phyloP scores from a whole-genome alignment of 192 early-diverging fungal genomes.

The Phlyctochytrium bullatum region DNA sequence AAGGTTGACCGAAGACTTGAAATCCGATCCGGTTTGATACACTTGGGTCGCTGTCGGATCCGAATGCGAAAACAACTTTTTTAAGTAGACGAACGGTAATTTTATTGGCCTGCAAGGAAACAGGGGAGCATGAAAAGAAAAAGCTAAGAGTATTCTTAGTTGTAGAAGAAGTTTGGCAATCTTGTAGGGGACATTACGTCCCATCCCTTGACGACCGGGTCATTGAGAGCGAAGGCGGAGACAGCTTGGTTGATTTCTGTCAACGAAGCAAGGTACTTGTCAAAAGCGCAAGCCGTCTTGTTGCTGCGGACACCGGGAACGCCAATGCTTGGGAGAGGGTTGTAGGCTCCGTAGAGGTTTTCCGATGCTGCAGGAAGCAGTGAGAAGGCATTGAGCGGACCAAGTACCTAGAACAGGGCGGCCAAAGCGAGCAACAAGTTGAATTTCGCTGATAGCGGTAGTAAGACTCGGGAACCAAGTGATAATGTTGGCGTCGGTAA shows the following conservation, averaged over 20 bases:
- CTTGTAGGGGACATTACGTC: background rate
- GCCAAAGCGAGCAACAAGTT: background rate
- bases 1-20: no score
- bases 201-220: background rate
- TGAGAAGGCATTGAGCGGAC: background rate
- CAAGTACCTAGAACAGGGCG: background rate
- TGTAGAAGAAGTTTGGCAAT: background rate
- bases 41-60: no score
- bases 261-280: background rate
- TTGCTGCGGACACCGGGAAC: background rate
- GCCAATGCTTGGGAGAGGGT: background rate
- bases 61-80: no score
- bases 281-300: background rate
- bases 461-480: background rate
- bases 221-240: background rate
- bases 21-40: no score
- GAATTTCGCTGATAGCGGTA: background rate
- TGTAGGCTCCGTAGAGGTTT: background rate
- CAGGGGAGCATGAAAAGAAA: background rate
- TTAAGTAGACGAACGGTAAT: no score
- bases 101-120: no score
- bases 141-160: background rate
- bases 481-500: constrained; percentile 1
- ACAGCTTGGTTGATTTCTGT: background rate
- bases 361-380: background rate